Base-by-base conservation (phyloP, 148 eudicot genomes). In the Diospyros kaki region DNA sequence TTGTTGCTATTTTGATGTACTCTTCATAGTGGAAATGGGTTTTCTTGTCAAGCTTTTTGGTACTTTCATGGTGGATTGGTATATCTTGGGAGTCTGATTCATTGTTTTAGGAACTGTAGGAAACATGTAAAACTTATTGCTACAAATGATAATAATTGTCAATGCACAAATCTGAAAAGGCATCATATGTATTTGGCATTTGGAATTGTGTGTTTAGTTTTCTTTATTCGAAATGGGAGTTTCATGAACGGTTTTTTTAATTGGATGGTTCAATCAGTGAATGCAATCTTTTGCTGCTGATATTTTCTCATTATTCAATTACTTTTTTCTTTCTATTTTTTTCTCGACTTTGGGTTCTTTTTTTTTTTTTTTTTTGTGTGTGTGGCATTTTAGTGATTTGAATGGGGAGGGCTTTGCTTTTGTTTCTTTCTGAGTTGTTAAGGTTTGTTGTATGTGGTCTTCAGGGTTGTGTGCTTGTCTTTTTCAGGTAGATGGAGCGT, bases 231-330 rank as follows among this genome's bases (percentile, higher is more conserved):
- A 28, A 50, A 48, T 39, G 5, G 43, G 46, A 0, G 38, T 40
- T 73, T 64, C 66, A 12, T 61, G 55, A 4, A 28, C 43, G 9
- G 17, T 48, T 46, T 1, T 48, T 60, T 44, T 38, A 48, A 46
- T 48, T 73, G 44, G 18, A 38, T 61, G 14, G 48, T 50, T 6
- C 18, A 66, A 66, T 66, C 38, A 43, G 40, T 54, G 42, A 66
- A 59, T 73, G 67, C 66, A 50, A 13, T 28, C 48, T 73, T 61
- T 14, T 13, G 42, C 44, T 73, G 67, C 13, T 38, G 60, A 73
- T 73, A 28, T 61, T 28, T 45, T 5, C 13, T 28, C 54, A 15
- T 42, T 1, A 15, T 7, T 72, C 38, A 45, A 40, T 59, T 72
- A 5, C 28, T 59, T 72, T 13, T 58, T 46, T 58, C 15, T 38